Conservation (phyloP, 208 protist genomes). For the Trypanosoma brucei region DNA sequence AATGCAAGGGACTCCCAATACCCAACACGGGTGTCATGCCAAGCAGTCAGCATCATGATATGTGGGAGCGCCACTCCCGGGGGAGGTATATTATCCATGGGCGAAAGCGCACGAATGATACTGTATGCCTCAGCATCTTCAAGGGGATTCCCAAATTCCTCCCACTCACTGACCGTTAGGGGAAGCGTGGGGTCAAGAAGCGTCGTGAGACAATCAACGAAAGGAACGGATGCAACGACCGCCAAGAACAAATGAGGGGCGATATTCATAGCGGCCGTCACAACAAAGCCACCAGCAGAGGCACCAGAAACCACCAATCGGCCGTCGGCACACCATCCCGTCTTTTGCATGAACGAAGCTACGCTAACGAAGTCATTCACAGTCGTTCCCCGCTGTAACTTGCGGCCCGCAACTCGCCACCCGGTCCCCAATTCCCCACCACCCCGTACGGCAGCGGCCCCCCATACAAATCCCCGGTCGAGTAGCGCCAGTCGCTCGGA, state of each 20-base stretch:
- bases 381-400: slow-evolving; percentile 55
- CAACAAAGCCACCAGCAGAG: slow-evolving; percentile 83
- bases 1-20: slow-evolving; percentile 69
- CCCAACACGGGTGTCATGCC: slow-evolving; percentile 56
- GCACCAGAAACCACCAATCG: slow-evolving; percentile 49
- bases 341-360: slow-evolving; percentile 49
- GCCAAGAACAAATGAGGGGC: slow-evolving; percentile 50
- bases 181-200: slow-evolving; percentile 68
- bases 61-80: slow-evolving; percentile 23
- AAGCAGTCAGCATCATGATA: slow-evolving; percentile 60
- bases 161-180: slow-evolving; percentile 73
- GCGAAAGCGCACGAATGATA: slow-evolving; percentile 60
- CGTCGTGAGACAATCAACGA: slow-evolving; percentile 88
- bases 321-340: slow-evolving; percentile 28
- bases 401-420: slow-evolving; percentile 59
- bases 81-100: slow-evolving; percentile 61
- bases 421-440: slow-evolving; percentile 81
- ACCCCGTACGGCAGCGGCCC: slow-evolving; percentile 71
- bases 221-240: slow-evolving; percentile 68
- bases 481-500: slow-evolving; percentile 51
- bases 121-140: slow-evolving; percentile 51
- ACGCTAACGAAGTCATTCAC: slow-evolving; percentile 83
- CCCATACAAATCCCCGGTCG: slow-evolving; percentile 79
- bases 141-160: slow-evolving; percentile 89
- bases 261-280: slow-evolving; percentile 58